Base-by-base conservation (phyloP, 768 basidiomycete genomes). In the Agrocybe praecox region DNA sequence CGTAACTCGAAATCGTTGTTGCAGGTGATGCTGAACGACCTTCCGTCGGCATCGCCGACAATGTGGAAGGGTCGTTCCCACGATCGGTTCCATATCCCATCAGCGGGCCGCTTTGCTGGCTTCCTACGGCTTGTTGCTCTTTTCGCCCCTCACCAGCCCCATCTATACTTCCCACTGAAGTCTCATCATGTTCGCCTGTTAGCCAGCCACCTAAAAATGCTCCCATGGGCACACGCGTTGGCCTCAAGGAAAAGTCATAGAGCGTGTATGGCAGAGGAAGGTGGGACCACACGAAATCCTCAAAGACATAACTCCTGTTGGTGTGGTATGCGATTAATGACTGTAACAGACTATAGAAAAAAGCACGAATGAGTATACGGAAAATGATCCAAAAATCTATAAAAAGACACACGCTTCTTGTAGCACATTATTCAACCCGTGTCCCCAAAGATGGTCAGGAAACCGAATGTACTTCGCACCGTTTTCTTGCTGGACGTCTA, bases 231-330 rank as follows among this genome's bases (percentile, higher is more conserved):
- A 86, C 74, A 4, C 74, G 72, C 0, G 78, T 72, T 4, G 82
- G 79, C 19, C 84, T 76, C 52, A 86, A 71, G 0, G 80, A 72
- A 53, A 82, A 77, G 58, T 80, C 82, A 57, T 85, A 83, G 0
- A 85, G 50, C 2, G 82, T 81, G 66, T 82, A 86, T 2, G 80
- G 79, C 26, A 83, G 67, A 2, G 84, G 80, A 0, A 72, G 59
- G 47, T 79, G 81, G 0, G 85, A 85, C 84, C 84, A 87, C 33
- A 75, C 76, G 55, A 85, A 86, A 62, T 86, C 84, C 56, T 85
- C 82, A 55, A 87, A 88, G 1, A 87, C 85, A 54, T 79, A 87
- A 1, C 82, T 80, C 14, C 84, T 70, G 57, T 82, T 77, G 11
- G 81, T 65, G 34, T 67, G 63, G 46, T 81, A 76, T 0, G 85